Evolutionary conservation across 2,329 filamentous ascomycete genomes (phyloP).

Genomic region (Pestalotiopsis sp.): DNA sequence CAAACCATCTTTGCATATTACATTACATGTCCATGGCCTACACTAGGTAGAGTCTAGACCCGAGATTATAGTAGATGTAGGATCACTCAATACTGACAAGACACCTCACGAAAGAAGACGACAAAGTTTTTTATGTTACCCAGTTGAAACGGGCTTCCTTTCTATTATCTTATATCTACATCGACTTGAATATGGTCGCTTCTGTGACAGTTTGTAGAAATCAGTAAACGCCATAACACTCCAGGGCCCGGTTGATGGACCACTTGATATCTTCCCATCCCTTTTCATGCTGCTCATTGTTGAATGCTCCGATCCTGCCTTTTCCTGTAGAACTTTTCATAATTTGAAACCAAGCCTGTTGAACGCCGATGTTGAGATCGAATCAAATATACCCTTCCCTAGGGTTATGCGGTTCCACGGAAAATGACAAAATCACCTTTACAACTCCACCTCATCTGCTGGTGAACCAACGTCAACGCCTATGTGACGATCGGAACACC

Average conservation of each 20-base stretch:
- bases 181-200: conserved; percentile 22
- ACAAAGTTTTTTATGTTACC: conserved; percentile 13
- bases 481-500: background rate
- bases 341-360: conserved; percentile 29
- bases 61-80: too few relatives aligned
- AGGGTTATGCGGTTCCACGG: conserved; percentile 35
- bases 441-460: conserved; percentile 24
- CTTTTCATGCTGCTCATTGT: conserved; percentile 34
- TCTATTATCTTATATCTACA: conserved; percentile 15
- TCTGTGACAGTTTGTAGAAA: conserved; percentile 29
- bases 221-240: conserved; percentile 33
- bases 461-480: conserved; percentile 27
- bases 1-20: background rate
- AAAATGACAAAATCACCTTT: conserved; percentile 26
- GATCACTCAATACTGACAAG: background rate
- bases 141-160: conserved; percentile 31
- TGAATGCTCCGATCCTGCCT: conserved; percentile 35
- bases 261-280: conserved; percentile 35
- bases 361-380: conserved; percentile 65
- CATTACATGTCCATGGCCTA: too few relatives aligned
- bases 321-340: conserved; percentile 34
- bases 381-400: conserved; percentile 35
- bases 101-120: background rate
- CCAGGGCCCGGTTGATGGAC: conserved; percentile 38
- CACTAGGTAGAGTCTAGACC: too few relatives aligned